Conservation (phyloP, 1,284 basidiomycete species). For the Flammula alnicola region DNA sequence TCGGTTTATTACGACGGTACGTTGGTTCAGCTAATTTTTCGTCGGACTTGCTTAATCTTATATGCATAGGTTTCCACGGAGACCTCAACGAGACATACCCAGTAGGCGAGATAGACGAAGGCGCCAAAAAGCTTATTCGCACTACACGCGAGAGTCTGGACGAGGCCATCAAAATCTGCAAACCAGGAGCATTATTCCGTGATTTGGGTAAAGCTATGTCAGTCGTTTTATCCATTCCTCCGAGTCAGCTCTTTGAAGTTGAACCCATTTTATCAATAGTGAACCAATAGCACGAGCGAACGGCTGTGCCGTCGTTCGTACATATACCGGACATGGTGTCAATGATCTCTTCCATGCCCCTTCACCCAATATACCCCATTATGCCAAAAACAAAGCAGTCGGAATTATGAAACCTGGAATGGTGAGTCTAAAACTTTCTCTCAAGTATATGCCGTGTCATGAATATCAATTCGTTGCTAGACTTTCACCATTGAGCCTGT, state of each 20-base stretch:
- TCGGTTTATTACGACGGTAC: slow-evolving; percentile 55
- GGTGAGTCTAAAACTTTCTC: slow-evolving; percentile 50
- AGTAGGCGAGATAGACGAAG: slow-evolving; percentile 85
- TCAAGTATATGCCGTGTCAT: too few relatives aligned
- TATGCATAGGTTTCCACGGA: slow-evolving; percentile 76
- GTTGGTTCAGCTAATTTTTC: background rate
- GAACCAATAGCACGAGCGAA: slow-evolving; percentile 83
- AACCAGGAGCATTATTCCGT: slow-evolving; percentile 85
- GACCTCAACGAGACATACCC: slow-evolving; percentile 93
- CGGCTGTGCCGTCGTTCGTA: slow-evolving; percentile 84
- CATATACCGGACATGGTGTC: slow-evolving; percentile 92
- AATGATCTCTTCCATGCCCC: slow-evolving; percentile 84
- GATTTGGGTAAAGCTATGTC: slow-evolving; percentile 84
- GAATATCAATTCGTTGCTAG: too few relatives aligned
- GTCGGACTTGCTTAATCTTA: slow-evolving; percentile 2
- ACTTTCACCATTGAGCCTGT: slow-evolving; percentile 83
- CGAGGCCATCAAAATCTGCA: slow-evolving; percentile 87
- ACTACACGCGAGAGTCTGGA: slow-evolving; percentile 83
- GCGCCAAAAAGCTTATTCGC: slow-evolving; percentile 80
- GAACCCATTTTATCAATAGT: slow-evolving; percentile 41
- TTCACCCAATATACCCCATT: slow-evolving; percentile 81
- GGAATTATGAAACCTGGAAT: slow-evolving; percentile 87
- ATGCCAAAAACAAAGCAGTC: slow-evolving; percentile 83
- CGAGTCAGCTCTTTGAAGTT: background rate
- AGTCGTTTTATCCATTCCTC: slow-evolving; percentile 32